Base-by-base conservation (phyloP, 352 stramenopile genomes). In the Globisporangium paroecandrum region DNA sequence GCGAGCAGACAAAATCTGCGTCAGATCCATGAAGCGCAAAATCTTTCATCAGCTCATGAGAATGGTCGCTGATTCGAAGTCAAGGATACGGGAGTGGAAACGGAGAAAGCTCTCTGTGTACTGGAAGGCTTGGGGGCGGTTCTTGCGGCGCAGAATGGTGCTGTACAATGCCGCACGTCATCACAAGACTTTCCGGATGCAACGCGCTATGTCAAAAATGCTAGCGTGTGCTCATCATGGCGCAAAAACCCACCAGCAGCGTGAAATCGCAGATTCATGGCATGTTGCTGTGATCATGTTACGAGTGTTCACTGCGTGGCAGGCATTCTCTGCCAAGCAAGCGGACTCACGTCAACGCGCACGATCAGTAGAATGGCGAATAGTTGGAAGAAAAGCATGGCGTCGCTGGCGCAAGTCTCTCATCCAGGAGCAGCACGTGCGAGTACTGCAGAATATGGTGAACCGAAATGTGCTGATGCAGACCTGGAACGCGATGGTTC, bases 401-500 rank as follows among this genome's bases (percentile, higher is more conserved):
- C 18, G n/a, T 2, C 60, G 43, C 25, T 64, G 66, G 60, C 59
- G 57, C 9, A 38, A 27, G 8, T 43, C 43, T 6, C 36, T 57
- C 8, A 58, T 65, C 8, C 38, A 54, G 27, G 43, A 58, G 58
- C 43, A 54, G 64, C 47, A 69, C 24, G 32, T 58, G 15, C 27
- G 34, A 9, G n/a, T 36, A 57, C 49, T 53, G 25, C 20, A 54
- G 5, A 25, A 9, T 22, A 43, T 51, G 24, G 20, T 12, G 15
- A 49, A n/a, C 47, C n/a, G 29, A 12, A 41, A 29, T 51, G 5
- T 60, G 36, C 2, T 69, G 20, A 53, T 43, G 54, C 46, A 27
- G 9, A 20, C 6, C 7, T 75, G 58, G 57, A 49, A 72, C n/a
- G 51, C 25, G 9, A 47, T 71, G 13, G 46, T 65, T 25, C 69